Evolutionary conservation across 2,329 filamentous ascomycete species (phyloP), one percentile per base, ranked within the genome.

Genomic region (Hyphodiscus sp.): DNA sequence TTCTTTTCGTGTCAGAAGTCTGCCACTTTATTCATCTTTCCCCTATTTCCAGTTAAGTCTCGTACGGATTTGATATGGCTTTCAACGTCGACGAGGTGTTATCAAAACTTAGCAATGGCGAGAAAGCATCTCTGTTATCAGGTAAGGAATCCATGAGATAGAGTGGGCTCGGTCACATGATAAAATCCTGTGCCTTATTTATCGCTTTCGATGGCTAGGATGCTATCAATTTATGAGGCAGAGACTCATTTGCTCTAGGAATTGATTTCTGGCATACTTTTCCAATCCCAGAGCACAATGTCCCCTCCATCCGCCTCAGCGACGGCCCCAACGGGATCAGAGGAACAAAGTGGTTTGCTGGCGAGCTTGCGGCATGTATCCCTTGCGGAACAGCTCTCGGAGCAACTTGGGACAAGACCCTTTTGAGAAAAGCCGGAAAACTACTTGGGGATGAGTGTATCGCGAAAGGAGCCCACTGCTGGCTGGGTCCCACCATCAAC

Each of bases 371-470:
- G 2, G 73, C 73, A 1, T 74, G 73, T 55, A 64, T 76, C 9
- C 73, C 74, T 2, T 74, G 71, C 53, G 72, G 70, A 20, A 71
- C 72, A 5, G 70, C 69, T 9, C 67, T 76, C 5, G 86, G 80
- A 20, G 82, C 84, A 3, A 86, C 86, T 9, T 89, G 83, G 79
- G 81, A 87, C 66, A 77, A 77, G 53, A 70, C 75, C n/a, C 75
- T 87, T 42, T 79, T 85, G 53, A 82, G 81, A 64, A 72, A 75
- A 46, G 80, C 83, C 30, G 86, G 86, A 44, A 70, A 76, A 56
- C 79, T 82, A 52, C 86, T 89, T 79, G 86, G 82, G 13, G 70
- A 76, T 49, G 86, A 89, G 65, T 79, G 83, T 63, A 77, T 76
- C 54, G 79, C 71, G 49, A 91, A 91, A 70, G 85, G 84, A 49